Evolutionary conservation across 2,329 filamentous ascomycete species (phyloP).

Genomic region (Stemphylium beticola): DNA sequence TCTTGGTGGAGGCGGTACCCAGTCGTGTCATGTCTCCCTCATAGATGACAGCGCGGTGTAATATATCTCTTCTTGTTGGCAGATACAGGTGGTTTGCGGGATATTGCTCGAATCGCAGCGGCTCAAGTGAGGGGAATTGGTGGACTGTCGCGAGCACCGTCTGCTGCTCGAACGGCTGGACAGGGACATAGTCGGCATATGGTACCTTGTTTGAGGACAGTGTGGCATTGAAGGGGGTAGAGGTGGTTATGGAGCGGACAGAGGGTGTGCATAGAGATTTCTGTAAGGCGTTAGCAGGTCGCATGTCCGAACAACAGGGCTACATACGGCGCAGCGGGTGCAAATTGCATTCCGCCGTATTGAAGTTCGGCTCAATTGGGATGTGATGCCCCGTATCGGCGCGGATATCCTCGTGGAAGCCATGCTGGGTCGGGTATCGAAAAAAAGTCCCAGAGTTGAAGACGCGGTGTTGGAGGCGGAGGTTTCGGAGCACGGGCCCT

Average conservation of each 20-base stretch:
- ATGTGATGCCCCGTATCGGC: conserved; percentile 46
- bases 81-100: conserved; percentile 82
- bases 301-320: conserved; percentile 47
- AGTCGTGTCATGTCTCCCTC: conserved; percentile 83
- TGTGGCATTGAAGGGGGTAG: conserved; percentile 64
- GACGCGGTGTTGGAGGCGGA: conserved; percentile 40
- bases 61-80: conserved; percentile 86
- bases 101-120: conserved; percentile 77
- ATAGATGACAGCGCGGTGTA: conserved; percentile 90
- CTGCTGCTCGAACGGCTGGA: conserved; percentile 46
- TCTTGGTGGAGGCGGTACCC: conserved; percentile 70
- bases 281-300: conserved; percentile 36
- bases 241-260: conserved; percentile 45
- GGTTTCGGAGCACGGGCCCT: conserved; percentile 18
- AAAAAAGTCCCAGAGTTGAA: conserved; percentile 15
- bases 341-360: conserved; percentile 44
- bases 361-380: conserved; percentile 37
- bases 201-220: conserved; percentile 50
- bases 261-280: conserved; percentile 33
- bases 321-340: conserved; percentile 58
- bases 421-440: conserved; percentile 43
- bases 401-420: conserved; percentile 48
- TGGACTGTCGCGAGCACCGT: conserved; percentile 84
- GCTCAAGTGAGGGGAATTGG: conserved; percentile 88
- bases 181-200: conserved; percentile 46